Conservation (phyloP, 192 early-diverging fungal genomes). For the Coemansia sp. region DNA sequence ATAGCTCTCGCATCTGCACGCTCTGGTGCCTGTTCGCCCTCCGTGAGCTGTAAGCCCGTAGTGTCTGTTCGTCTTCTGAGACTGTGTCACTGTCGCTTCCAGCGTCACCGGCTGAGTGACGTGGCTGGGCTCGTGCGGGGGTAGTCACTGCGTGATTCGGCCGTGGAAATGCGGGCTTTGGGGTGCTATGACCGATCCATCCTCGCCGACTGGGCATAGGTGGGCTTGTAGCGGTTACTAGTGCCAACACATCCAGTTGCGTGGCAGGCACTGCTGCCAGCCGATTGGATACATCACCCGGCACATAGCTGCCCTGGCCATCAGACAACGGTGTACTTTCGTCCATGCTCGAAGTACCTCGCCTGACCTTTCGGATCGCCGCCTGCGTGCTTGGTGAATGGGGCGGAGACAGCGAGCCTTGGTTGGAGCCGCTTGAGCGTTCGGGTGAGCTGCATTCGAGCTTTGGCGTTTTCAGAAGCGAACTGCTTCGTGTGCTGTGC, state of each 20-base stretch:
- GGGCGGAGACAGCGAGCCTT: conserved; percentile 28
- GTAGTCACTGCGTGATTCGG: neutral
- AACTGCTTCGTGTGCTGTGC: neutral
- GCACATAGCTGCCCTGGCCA: neutral
- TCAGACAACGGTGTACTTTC: neutral
- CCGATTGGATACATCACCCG: neutral
- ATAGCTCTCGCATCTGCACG: conserved; percentile 20
- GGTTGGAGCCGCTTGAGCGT: neutral
- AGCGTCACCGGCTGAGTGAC: neutral
- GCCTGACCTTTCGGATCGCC: conserved; percentile 21
- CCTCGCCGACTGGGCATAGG: conserved; percentile 49
- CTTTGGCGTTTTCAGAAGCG: conserved; percentile 9
- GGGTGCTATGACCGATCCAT: conserved; percentile 36
- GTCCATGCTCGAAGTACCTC: neutral
- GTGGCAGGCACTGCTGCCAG: conserved; percentile 36
- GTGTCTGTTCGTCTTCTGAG: conserved; percentile 45
- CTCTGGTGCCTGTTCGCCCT: conserved; percentile 25
- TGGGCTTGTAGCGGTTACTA: conserved; percentile 54
- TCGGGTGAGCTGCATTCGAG: conserved; percentile 1
- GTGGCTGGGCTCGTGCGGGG: conserved; percentile 1
- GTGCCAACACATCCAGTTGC: conserved; percentile 49
- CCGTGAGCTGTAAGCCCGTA: conserved; percentile 47
- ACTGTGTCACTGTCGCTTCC: conserved; percentile 46
- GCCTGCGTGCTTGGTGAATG: conserved; percentile 46
- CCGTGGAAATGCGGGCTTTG: conserved; percentile 18